Conservation (phyloP, 257 asterid genomes). For the Ocimum tenuiflorum region DNA sequence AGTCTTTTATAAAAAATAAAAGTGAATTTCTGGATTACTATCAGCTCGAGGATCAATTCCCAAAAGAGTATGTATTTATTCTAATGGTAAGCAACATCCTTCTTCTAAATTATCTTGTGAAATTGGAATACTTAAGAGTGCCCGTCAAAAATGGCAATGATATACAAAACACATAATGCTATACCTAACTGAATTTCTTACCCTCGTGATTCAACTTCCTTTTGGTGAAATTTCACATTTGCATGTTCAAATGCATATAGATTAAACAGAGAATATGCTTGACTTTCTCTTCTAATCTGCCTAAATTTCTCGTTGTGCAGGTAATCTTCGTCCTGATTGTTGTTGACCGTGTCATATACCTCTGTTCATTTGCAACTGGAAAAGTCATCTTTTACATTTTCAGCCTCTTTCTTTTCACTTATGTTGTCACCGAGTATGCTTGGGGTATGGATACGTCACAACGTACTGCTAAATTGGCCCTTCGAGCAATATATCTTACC, state of each 20-base stretch:
- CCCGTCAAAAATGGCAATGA: neutral
- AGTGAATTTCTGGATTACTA: conserved; percentile 86
- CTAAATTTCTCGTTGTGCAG: conserved; percentile 50
- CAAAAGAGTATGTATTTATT: conserved; percentile 81
- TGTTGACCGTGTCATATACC: conserved; percentile 91
- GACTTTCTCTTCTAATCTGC: conserved; percentile 11
- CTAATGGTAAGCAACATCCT: conserved; percentile 60
- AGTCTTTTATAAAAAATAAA: conserved; percentile 79
- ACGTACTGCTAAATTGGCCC: conserved; percentile 74
- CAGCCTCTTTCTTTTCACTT: conserved; percentile 84
- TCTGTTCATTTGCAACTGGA: conserved; percentile 82
- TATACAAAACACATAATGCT: neutral
- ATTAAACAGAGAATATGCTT: neutral
- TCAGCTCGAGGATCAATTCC: conserved; percentile 99
- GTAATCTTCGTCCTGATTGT: conserved; percentile 88
- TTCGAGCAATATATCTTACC: conserved; percentile 85
- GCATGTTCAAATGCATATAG: neutral
- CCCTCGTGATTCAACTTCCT: neutral
- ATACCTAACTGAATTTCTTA: neutral
- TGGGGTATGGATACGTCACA: conserved; percentile 70
- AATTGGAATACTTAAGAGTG: too few species aligned
- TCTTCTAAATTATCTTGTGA: neutral
- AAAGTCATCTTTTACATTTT: conserved; percentile 83
- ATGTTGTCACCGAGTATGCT: conserved; percentile 72
- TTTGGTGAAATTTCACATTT: neutral